Conservation (phyloP, 768 basidiomycete genomes). For the Lactarius vividus region DNA sequence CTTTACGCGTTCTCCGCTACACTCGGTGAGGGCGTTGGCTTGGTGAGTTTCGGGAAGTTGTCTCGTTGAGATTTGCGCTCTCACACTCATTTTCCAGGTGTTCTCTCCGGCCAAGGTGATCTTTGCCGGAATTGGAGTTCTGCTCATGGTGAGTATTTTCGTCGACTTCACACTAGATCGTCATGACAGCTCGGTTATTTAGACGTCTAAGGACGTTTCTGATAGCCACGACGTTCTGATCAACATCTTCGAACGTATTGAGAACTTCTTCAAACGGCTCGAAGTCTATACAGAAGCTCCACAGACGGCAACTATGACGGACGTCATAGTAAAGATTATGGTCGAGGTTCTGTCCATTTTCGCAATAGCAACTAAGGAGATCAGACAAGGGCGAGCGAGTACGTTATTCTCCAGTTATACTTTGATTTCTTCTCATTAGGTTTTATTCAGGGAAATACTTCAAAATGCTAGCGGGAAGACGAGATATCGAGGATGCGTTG, state of each 20-base stretch:
- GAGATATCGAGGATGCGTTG: background rate
- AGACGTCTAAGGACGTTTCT: background rate
- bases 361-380: background rate
- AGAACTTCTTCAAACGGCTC: background rate
- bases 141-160: background rate
- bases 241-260: background rate
- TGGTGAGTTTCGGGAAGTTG: background rate
- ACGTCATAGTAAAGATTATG: background rate
- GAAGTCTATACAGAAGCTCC: background rate
- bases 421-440: background rate
- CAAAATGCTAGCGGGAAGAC: background rate
- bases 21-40: background rate
- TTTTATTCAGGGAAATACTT: background rate
- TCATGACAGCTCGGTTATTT: background rate
- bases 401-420: background rate
- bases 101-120: background rate
- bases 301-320: background rate
- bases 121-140: background rate
- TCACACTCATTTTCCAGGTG: background rate
- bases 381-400: background rate
- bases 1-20: background rate
- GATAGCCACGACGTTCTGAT: background rate
- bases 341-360: background rate
- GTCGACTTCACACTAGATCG: too few relatives aligned
- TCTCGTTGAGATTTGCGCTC: background rate